Evolutionary conservation across 805 yeast species (phyloP).

Genomic region (Candida succiphila): DNA sequence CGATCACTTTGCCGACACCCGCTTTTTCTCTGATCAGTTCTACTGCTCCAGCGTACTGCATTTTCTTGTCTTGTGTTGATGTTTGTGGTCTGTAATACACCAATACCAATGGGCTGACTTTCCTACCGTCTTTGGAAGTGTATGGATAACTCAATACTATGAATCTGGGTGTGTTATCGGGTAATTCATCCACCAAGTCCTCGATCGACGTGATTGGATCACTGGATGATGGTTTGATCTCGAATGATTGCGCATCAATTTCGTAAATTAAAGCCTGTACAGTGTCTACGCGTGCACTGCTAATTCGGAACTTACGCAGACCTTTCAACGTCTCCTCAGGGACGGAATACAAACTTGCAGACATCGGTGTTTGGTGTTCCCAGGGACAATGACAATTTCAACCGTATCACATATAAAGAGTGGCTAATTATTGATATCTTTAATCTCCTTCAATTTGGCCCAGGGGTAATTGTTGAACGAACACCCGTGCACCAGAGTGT

Average conservation of each 20-base stretch:
- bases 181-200: conserved; percentile 65
- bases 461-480: no score
- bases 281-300: conserved; percentile 52
- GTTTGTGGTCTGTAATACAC: conserved; percentile 88
- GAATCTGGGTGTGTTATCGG: conserved; percentile 74
- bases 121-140: conserved; percentile 59
- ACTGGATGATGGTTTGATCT: conserved; percentile 28
- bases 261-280: conserved; percentile 55
- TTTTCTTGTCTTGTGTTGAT: conserved; percentile 68
- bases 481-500: no score
- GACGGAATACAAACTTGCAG: conserved; percentile 50
- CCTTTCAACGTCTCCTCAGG: conserved; percentile 48
- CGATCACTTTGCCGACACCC: conserved; percentile 59
- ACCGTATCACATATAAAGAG: no score
- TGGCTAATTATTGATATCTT: no score
- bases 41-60: conserved; percentile 88
- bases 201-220: conserved; percentile 42
- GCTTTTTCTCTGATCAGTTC: conserved; percentile 71
- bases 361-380: no score
- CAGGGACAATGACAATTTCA: no score
- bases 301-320: conserved; percentile 64
- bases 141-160: conserved; percentile 71
- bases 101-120: conserved; percentile 63
- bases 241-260: conserved; percentile 47
- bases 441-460: no score